Evolutionary conservation across 2,329 filamentous ascomycete species (phyloP), one percentile per base, ranked within the genome.

Genomic region (Fusarium multiceps): DNA sequence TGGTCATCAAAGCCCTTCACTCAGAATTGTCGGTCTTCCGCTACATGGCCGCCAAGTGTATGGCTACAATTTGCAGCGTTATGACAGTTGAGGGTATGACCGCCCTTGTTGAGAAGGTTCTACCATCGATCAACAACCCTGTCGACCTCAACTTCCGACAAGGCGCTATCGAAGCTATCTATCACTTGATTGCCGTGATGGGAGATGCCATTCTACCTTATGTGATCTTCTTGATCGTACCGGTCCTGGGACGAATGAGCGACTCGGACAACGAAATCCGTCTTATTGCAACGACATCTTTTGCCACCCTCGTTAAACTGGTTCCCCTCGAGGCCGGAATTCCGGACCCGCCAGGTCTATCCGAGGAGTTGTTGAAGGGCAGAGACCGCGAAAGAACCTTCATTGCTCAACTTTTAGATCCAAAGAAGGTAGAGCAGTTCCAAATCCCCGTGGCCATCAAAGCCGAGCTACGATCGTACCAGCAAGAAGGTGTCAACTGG

Each of bases 401-500:
- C 78, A 98, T 99, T 78, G 90, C 93, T 6, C 96, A 99, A 80
- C 93, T 99, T 80, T 86, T 99, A 55, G 96, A 99, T 77, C 92
- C 94, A 7, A 97, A 97, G 81, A 99, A 99, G 81, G 93, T 99
- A 25, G 96, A 99, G 79, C 85, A 92, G 0, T 99, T 98, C 80
- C 84, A 92, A 70, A 97, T 99, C 47, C 96, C 96, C 0, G 96
- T 99, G 45, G 92, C 93, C 7, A 99, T 99, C 84, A 98, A 98
- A 80, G 97, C 96, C 0, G 93, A 97, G 75, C 87, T 99, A 54
- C 93, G 96, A 69, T 97, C 94, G 0, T 99, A 99, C 78, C 97
- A 99, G 79, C 96, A 99, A 80, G 96, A 99, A 56, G 96, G 96
- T 78, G 95, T 99, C 77, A 99, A 99, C 78, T 99, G 96, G 96